Base-by-base conservation (phyloP, 495 filamentous ascomycete species). In the Parmelia sp. region DNA sequence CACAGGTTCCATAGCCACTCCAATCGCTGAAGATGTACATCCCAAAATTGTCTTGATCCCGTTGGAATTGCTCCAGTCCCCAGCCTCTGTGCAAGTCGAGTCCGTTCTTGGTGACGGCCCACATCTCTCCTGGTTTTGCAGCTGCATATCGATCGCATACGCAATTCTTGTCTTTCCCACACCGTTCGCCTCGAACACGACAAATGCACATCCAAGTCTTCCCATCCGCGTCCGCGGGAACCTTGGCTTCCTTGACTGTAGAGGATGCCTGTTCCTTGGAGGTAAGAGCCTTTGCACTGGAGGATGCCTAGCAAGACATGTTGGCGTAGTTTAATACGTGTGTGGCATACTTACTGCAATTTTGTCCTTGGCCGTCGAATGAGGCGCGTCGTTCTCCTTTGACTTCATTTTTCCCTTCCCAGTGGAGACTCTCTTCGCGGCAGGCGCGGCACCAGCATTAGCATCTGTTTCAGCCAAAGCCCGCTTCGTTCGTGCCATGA, bases 11-110 rank as follows among this genome's bases (percentile, higher is more conserved):
- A 39, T 74, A 78, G 0, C 73, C 74, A 36, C 60, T 67, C 39
- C 60, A 73, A 58, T 81, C 75, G 45, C 74, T 78, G 64, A 71
- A 77, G 39, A 72, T 73, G 60, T 78, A 70, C 75, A 80, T 76
- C 36, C 61, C 63, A 39, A 76, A 75, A 15, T 36, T 35, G 36
- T 80, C 77, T 11, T 73, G 77, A 33, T 53, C 49, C 5, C 49
- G 49, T 53, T 31, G 49, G 1, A 1, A 5, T 53, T 53, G 49
- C 27, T 53, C 49, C 4, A 31, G 27, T 5, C 19, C 49, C 49
- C 49, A 31, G 1, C 27, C 27, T 11, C 19, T 53, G 15, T 17
- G 15, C 27, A 31, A 7, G 5, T 53, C 49, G 49, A 31, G 27
- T 19, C 49, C 49, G 17, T 53, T 53, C 49, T 53, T 31, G 1